A percentile compares a stretch with the other conserved stretches of the same genome.
These are phyloP conservation scores for Crithidia bombi DNA, from an alignment of 208 protist species.

Conservation along the genomic window DNA sequence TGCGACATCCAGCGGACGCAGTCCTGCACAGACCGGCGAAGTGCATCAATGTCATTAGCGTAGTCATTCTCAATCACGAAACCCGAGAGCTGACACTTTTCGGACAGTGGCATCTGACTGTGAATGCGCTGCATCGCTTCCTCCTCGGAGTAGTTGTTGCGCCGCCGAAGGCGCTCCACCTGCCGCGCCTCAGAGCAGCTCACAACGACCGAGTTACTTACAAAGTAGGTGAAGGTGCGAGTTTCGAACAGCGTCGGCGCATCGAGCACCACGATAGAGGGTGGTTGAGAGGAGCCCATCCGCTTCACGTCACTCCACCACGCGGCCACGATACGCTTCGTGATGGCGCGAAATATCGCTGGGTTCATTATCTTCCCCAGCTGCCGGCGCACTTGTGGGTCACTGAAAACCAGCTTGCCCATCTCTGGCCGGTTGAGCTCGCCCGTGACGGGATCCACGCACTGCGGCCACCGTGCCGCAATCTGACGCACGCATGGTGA, in stretches of 20 bases:
- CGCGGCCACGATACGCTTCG: conserved; percentile 45
- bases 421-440: conserved; percentile 70
- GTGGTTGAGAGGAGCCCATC: conserved; percentile 9
- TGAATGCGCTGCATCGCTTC: conserved; percentile 67
- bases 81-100: conserved; percentile 66
- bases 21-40: conserved; percentile 41
- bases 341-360: conserved; percentile 75
- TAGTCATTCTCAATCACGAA: conserved; percentile 82
- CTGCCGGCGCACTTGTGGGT: conserved; percentile 52
- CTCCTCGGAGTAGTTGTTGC: conserved; percentile 54
- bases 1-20: conserved; percentile 71
- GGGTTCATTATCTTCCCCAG: conserved; percentile 81
- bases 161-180: conserved; percentile 54
- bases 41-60: conserved; percentile 31
- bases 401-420: conserved; percentile 78
- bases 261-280: conserved; percentile 79
- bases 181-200: conserved; percentile 66
- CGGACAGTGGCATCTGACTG: conserved; percentile 79
- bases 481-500: conserved; percentile 69
- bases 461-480: conserved; percentile 69
- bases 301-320: conserved; percentile 65
- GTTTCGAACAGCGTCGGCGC: conserved; percentile 89
- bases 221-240: conserved; percentile 74
- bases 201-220: conserved; percentile 74
- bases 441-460: conserved; percentile 61